Conservation (phyloP, 805 yeast species). For the Blastobotrys americana region DNA sequence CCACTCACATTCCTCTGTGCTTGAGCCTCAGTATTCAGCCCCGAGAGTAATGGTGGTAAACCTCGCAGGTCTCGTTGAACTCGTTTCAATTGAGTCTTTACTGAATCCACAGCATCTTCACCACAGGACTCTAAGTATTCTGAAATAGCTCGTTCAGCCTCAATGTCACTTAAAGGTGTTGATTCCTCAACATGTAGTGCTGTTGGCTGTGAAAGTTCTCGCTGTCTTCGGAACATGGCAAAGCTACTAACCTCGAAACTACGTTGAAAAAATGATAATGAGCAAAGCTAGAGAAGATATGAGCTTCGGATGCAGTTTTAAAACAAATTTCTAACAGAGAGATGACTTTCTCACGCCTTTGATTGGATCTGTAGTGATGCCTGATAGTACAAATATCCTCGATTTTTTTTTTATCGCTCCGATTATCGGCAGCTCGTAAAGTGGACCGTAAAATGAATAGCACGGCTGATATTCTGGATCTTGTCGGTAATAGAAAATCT, state of each 20-base stretch:
- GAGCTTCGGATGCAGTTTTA: no score
- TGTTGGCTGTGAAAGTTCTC: constrained; percentile 12
- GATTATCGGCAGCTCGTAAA: no score
- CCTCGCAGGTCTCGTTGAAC: constrained; percentile 75
- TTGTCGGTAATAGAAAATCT: no score
- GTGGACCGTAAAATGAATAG: no score
- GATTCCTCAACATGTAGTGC: constrained; percentile 13
- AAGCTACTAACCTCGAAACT: constrained; percentile 2
- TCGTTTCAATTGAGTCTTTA: constrained; percentile 58
- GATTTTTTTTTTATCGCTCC: no score
- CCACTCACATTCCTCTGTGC: constrained; percentile 5
- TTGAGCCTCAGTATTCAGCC: constrained; percentile 5
- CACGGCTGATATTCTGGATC: no score
- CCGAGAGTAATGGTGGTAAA: constrained; percentile 48
- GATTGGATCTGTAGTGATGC: no score
- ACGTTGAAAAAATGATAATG: no score
- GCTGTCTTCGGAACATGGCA: not conserved
- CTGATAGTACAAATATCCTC: no score
- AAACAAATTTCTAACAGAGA: no score
- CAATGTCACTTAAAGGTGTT: constrained; percentile 30
- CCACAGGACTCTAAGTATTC: constrained; percentile 35
- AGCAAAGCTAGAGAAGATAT: no score
- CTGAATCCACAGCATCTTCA: constrained; percentile 27
- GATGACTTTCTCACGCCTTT: no score
- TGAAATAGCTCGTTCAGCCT: constrained; percentile 42